phyloP scores from a whole-genome alignment of 306 rosid species.

The Ormosia emarginata region DNA sequence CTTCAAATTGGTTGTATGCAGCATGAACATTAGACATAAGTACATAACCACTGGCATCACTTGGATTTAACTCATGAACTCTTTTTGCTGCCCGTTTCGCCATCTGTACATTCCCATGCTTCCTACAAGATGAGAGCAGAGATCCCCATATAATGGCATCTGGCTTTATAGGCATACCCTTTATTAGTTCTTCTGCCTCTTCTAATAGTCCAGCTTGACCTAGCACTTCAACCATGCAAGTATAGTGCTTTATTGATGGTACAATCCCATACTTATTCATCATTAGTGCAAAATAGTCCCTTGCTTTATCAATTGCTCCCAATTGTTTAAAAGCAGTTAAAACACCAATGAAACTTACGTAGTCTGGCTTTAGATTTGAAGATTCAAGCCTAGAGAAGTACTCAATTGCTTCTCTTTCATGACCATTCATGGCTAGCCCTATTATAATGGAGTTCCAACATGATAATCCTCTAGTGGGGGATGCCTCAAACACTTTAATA shows the following conservation, averaged over 20 bases:
- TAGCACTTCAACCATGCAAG: constrained; percentile 73
- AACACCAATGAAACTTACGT: constrained; percentile 70
- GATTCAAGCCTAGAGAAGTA: constrained; percentile 58
- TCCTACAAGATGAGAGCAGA: constrained; percentile 72
- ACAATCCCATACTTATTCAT: constrained; percentile 42
- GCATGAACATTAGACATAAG: constrained; percentile 74
- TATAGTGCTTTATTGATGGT: constrained; percentile 74
- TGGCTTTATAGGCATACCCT: constrained; percentile 50
- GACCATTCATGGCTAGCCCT: constrained; percentile 76
- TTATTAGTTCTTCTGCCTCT: constrained; percentile 74
- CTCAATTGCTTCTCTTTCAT: constrained; percentile 58
- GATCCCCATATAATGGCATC: constrained; percentile 87
- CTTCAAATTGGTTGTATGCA: constrained; percentile 46
- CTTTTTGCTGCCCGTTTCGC: constrained; percentile 62
- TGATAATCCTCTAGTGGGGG: constrained; percentile 49
- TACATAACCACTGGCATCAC: constrained; percentile 62
- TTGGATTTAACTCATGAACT: constrained; percentile 57
- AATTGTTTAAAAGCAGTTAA: constrained; percentile 77
- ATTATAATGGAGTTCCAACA: constrained; percentile 78
- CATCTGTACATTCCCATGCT: constrained; percentile 55
- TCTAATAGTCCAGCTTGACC: constrained; percentile 68
- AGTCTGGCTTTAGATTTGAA: constrained; percentile 50
- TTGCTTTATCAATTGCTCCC: constrained; percentile 60
- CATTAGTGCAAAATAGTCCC: constrained; percentile 54
- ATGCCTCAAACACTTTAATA: constrained; percentile 51